These are phyloP conservation scores for Calycina herbarum DNA, from an alignment of 2,329 filamentous ascomycete species.

Conservation along the genomic window DNA sequence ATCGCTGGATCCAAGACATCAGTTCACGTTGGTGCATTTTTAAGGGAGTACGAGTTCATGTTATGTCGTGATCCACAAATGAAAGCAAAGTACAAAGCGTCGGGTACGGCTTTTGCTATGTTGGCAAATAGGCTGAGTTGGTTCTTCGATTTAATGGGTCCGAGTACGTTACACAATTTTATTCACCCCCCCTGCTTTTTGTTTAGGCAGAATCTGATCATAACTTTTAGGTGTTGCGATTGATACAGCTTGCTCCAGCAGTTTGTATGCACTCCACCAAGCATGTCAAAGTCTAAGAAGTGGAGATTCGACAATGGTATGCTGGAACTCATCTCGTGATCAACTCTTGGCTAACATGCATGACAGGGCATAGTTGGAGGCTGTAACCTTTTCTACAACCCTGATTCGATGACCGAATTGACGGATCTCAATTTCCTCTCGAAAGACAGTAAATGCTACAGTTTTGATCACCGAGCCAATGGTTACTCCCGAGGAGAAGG, in stretches of 20 bases:
- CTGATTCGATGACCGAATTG: conserved; percentile 39
- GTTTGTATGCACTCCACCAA: conserved; percentile 53
- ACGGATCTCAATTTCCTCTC: conserved; percentile 31
- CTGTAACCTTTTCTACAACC: conserved; percentile 55
- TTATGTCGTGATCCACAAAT: background rate
- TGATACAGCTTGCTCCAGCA: conserved; percentile 57
- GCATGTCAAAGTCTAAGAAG: conserved; percentile 50
- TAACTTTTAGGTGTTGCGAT: conserved; percentile 45
- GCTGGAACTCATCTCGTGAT: background rate
- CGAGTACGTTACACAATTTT: conserved; percentile 36
- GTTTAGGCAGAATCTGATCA: background rate
- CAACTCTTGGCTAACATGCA: conserved; percentile 30
- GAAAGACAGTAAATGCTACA: conserved; percentile 45
- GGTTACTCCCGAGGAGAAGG: conserved; percentile 67
- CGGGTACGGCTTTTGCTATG: conserved; percentile 41
- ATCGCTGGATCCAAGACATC: conserved; percentile 27
- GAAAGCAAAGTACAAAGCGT: conserved; percentile 14
- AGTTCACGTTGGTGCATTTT: conserved; percentile 38
- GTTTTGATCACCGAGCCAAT: conserved; percentile 58
- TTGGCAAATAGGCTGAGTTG: conserved; percentile 56
- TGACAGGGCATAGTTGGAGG: conserved; percentile 53
- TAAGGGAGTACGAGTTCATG: conserved; percentile 27
- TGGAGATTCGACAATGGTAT: conserved; percentile 38
- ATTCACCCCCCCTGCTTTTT: background rate
- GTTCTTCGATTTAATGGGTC: conserved; percentile 50